Conservation (phyloP, 768 basidiomycete genomes). For the Leucocoprinus sp. region DNA sequence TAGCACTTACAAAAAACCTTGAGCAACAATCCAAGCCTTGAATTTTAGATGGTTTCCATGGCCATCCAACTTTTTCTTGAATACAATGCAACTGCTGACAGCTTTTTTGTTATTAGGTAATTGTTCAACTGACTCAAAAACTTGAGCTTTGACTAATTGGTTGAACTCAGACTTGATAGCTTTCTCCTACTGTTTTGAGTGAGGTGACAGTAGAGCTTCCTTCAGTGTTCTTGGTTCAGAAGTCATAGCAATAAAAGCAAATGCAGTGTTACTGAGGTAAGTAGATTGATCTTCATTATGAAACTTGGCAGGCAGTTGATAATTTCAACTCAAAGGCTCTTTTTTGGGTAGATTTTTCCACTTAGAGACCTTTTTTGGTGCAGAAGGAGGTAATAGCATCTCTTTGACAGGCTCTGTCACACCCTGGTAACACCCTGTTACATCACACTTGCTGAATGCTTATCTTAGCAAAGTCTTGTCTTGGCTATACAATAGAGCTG, state of each 20-base stretch:
- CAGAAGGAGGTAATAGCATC: no score
- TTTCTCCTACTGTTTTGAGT: slow-evolving; percentile 11
- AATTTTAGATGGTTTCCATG: slow-evolving; percentile 14
- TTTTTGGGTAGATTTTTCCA: no score
- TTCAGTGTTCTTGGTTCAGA: not conserved
- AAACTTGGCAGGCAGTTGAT: no score
- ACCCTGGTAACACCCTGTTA: no score
- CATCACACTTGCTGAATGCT: no score
- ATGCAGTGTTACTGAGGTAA: no score
- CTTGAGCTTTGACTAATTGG: slow-evolving; percentile 4
- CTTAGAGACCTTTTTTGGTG: no score
- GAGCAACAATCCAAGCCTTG: slow-evolving; percentile 20
- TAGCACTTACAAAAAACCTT: slow-evolving; percentile 20
- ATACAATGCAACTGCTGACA: slow-evolving; percentile 16
- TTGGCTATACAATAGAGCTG: no score
- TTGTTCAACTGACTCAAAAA: slow-evolving; percentile 6
- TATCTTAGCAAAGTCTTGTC: no score
- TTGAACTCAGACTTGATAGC: slow-evolving; percentile 11
- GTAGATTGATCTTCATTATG: no score
- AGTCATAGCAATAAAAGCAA: not conserved
- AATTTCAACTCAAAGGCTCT: no score
- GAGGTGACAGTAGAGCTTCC: not conserved
- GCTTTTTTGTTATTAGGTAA: slow-evolving; percentile 14
- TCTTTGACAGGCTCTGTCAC: no score
- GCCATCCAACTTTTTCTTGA: slow-evolving; percentile 16